Evolutionary conservation across 2,329 filamentous ascomycete genomes (phyloP).

Genomic region (Colletotrichum sp.): DNA sequence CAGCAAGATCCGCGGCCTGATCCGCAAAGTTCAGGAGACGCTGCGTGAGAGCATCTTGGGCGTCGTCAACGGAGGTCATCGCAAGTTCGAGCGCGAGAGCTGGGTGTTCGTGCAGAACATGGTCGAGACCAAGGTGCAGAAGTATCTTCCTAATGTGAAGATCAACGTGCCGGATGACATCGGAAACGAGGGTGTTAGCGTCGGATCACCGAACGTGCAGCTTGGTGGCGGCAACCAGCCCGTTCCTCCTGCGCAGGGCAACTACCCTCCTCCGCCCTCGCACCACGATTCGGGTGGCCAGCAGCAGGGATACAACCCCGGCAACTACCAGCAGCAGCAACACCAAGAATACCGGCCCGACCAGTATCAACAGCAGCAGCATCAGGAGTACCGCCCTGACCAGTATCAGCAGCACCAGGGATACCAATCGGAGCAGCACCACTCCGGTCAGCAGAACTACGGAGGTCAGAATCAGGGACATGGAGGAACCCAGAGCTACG

Average conservation of each 20-base stretch:
- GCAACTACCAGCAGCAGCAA: slow-evolving; percentile 27
- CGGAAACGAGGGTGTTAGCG: slow-evolving; percentile 49
- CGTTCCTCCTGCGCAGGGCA: slow-evolving; percentile 26
- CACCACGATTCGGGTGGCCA: slow-evolving; percentile 23
- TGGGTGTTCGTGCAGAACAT: slow-evolving; percentile 52
- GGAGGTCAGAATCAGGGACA: slow-evolving; percentile 15
- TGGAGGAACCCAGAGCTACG: slow-evolving; percentile 26
- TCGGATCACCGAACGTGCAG: slow-evolving; percentile 41
- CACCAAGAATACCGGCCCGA: slow-evolving; percentile 30
- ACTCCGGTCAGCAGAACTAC: background rate
- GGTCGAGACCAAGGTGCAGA: slow-evolving; percentile 50
- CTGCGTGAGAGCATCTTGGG: slow-evolving; percentile 48
- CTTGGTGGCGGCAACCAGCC: slow-evolving; percentile 35
- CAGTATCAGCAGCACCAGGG: slow-evolving; percentile 24
- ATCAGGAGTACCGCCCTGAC: slow-evolving; percentile 17
- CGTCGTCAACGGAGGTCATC: slow-evolving; percentile 50
- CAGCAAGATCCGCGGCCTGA: slow-evolving; percentile 46
- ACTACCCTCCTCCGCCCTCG: slow-evolving; percentile 21
- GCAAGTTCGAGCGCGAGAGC: slow-evolving; percentile 50
- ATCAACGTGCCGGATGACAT: slow-evolving; percentile 52
- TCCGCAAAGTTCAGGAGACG: slow-evolving; percentile 50
- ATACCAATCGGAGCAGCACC: slow-evolving; percentile 15
- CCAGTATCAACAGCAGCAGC: slow-evolving; percentile 24
- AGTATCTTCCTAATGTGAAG: slow-evolving; percentile 49
- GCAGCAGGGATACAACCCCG: slow-evolving; percentile 30